These are phyloP conservation scores for Coelastrella sp. DNA, from an alignment of 139 green algal genomes.

Conservation along the genomic window DNA sequence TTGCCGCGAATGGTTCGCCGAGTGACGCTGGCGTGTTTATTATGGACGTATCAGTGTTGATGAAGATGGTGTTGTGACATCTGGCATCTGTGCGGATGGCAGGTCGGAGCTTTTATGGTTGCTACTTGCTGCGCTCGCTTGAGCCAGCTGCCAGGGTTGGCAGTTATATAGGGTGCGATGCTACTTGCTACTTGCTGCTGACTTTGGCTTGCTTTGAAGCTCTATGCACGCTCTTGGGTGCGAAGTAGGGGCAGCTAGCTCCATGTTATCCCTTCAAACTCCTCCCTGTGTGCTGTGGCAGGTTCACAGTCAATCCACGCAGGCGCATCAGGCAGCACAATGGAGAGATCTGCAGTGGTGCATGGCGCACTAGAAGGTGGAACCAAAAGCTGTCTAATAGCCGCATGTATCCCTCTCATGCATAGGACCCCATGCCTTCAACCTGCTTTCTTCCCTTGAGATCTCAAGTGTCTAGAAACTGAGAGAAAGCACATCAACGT, in stretches of 20 bases:
- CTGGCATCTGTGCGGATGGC: background rate
- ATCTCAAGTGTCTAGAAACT: no score
- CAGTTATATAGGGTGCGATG: constrained; percentile 71
- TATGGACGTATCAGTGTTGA: no score
- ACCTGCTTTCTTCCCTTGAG: background rate
- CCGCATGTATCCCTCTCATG: background rate
- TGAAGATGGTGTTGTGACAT: background rate
- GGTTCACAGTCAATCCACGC: constrained; percentile 92
- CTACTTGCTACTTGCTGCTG: background rate
- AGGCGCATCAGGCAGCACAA: constrained; percentile 95
- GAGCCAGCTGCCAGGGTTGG: constrained; percentile 36
- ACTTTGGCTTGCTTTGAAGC: background rate
- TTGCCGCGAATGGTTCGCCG: no score
- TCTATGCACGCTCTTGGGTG: background rate
- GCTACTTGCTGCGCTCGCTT: constrained; percentile 70
- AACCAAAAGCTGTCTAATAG: background rate
- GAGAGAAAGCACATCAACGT: no score
- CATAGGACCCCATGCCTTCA: background rate
- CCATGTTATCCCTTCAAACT: background rate
- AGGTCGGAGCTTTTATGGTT: constrained; percentile 69
- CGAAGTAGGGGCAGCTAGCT: background rate
- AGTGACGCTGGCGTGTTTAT: no score
- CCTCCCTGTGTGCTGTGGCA: constrained; percentile 44
- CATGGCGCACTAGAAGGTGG: constrained; percentile 79
- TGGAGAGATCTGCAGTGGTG: constrained; percentile 83